Percentiles rank a stretch among this genome's conserved stretches.
phyloP scores from a whole-genome alignment of 108 stramenopile species.

The Nitzschia putrida region DNA sequence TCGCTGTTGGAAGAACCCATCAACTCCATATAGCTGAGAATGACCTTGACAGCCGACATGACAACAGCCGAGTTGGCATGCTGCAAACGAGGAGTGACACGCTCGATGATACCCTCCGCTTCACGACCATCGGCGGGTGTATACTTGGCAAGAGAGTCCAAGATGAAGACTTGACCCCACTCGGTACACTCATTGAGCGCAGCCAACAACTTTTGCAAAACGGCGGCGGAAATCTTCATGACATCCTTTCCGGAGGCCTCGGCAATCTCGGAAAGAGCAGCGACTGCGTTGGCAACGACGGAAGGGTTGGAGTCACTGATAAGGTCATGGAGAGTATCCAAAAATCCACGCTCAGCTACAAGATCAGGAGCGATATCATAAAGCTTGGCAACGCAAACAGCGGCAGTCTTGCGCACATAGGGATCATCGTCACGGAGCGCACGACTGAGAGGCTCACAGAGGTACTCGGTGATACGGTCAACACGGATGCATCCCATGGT shows the following conservation, averaged over 20 bases:
- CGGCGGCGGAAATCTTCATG: constrained; percentile 90
- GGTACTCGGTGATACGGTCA: constrained; percentile 98
- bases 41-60: constrained; percentile 98
- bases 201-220: constrained; percentile 95
- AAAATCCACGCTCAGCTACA: constrained; percentile 95
- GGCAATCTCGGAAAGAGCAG: constrained; percentile 97
- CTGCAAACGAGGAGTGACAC: constrained; percentile 97
- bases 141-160: constrained; percentile 97
- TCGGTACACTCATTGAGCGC: constrained; percentile 99
- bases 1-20: constrained; percentile 80
- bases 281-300: constrained; percentile 99
- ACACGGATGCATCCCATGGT: constrained; percentile 99
- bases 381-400: constrained; percentile 99
- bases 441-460: constrained; percentile 93
- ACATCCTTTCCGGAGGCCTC: constrained; percentile 94
- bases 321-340: constrained; percentile 93
- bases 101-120: constrained; percentile 98
- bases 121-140: constrained; percentile 88
- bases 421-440: constrained; percentile 96
- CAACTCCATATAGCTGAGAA: constrained; percentile 93
- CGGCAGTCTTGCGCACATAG: constrained; percentile 98
- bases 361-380: constrained; percentile 98
- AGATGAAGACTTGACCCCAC: constrained; percentile 99
- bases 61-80: constrained; percentile 99
- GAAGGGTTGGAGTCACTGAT: constrained; percentile 96